Percentiles rank a stretch among this genome's conserved stretches.
These are phyloP conservation scores for Hyaloperonospora arabidopsidis DNA, from an alignment of 352 stramenopile species.

Conservation along the genomic window DNA sequence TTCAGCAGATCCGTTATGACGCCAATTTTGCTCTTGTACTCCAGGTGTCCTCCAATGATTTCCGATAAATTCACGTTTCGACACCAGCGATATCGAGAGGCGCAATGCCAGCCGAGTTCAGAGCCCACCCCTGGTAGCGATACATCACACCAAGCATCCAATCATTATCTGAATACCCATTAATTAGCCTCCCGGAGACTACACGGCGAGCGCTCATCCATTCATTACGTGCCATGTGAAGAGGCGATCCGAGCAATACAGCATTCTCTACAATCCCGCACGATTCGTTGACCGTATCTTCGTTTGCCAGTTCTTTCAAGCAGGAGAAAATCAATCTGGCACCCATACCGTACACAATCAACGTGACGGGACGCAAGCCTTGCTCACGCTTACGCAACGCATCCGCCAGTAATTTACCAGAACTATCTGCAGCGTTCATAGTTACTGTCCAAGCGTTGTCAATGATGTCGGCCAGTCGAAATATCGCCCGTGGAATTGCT, in stretches of 20 bases:
- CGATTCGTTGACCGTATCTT: slow-evolving; percentile 38
- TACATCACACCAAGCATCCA: slow-evolving; percentile 90
- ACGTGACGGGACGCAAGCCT: slow-evolving; percentile 75
- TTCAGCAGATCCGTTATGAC: slow-evolving; percentile 70
- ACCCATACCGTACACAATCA: slow-evolving; percentile 87
- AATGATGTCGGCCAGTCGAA: slow-evolving; percentile 68
- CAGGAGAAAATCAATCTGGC: slow-evolving; percentile 86
- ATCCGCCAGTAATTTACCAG: slow-evolving; percentile 63
- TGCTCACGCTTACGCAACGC: slow-evolving; percentile 60
- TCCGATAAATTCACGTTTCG: slow-evolving; percentile 76
- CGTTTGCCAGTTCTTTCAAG: slow-evolving; percentile 77
- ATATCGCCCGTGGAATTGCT: slow-evolving; percentile 57
- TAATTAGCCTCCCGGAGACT: slow-evolving; percentile 83
- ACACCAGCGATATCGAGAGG: slow-evolving; percentile 58
- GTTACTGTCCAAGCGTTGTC: slow-evolving; percentile 80
- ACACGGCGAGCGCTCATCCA: slow-evolving; percentile 66
- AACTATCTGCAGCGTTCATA: slow-evolving; percentile 69
- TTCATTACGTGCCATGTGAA: slow-evolving; percentile 46
- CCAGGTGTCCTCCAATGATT: slow-evolving; percentile 72
- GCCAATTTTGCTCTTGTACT: slow-evolving; percentile 87
- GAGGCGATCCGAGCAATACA: slow-evolving; percentile 77
- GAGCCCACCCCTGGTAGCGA: slow-evolving; percentile 72
- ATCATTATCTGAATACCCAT: slow-evolving; percentile 86
- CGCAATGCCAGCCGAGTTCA: slow-evolving; percentile 69
- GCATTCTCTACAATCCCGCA: slow-evolving; percentile 84